Evolutionary conservation across 2,329 filamentous ascomycete species (phyloP), one percentile per base, ranked within the genome.

Genomic region (Curvularia eragrostidis): DNA sequence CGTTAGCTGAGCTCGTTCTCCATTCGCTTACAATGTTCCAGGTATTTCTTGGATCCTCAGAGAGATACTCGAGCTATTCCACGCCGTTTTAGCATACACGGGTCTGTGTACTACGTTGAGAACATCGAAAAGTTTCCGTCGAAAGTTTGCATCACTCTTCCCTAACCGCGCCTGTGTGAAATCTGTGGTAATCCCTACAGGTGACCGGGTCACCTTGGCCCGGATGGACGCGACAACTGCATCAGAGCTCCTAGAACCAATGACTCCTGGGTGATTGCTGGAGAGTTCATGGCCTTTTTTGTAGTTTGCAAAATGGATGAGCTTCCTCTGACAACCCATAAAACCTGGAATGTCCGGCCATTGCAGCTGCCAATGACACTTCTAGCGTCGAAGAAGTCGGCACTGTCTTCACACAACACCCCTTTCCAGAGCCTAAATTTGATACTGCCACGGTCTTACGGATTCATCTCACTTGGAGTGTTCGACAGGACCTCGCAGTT

Each of bases 221-320:
- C 78, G 76, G 28, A 80, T 75, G 3, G 77, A 73, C 9, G 78
- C 70, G 1, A 81, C 75, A 18, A 81, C n/a, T n/a, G n/a, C n/a
- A n/a, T n/a, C 78, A 42, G 70, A 75, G 47, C 72, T 75, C 2
- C 79, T 78, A 1, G 75, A 74, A 10, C 79, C 79, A 23, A 81
- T 75, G 12, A 81, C 77, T 2, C 78, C 79, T 2, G 80, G 78
- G 5, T 66, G 71, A 56, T 80, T 80, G 19, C 75, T 73, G 18
- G 36, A 70, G 3, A 72, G 55, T 24, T 77, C 60, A 34, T 67
- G 78, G 1, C 71, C 71, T 56, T 79, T 73, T 26, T 81, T 77
- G 39, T 76, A 81, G 19, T 71, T 63, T 5, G 79, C 78, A 24
- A 74, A 77, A 57, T 82, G 79, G 76, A 80, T 77, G 7, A 81